phyloP scores from a whole-genome alignment of 768 basidiomycete genomes.

The Mycena epipterygia region DNA sequence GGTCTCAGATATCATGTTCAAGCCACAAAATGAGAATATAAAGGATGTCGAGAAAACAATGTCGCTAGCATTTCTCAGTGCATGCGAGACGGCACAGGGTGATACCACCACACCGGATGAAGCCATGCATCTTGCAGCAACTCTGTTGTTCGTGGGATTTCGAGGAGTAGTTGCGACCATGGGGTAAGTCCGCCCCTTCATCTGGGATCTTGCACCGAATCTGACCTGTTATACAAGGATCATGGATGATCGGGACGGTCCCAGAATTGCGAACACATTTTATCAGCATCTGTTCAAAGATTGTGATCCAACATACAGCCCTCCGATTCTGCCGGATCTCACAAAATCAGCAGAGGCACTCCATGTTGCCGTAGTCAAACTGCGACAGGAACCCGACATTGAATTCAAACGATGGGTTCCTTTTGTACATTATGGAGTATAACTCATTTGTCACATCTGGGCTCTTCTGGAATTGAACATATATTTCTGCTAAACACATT shows the following conservation, averaged over 20 bases:
- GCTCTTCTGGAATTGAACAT: too few species aligned
- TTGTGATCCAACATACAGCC: not conserved
- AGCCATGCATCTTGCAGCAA: too few species aligned
- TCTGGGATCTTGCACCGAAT: not conserved
- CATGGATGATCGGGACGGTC: not conserved
- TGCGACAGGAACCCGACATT: not conserved
- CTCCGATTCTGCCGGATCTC: not conserved
- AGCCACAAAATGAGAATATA: not conserved
- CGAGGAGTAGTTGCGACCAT: too few species aligned
- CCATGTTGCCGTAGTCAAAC: not conserved
- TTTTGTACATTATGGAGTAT: not conserved
- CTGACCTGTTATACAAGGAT: not conserved
- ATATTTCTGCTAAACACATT: too few species aligned
- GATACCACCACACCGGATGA: too few species aligned
- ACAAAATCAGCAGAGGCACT: not conserved
- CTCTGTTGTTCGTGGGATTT: too few species aligned
- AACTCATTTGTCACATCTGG: too few species aligned
- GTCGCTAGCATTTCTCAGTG: conserved; percentile 46
- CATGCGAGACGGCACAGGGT: conserved; percentile 48
- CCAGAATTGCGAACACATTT: not conserved
- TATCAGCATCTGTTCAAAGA: conserved; percentile 1
- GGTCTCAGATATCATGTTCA: conserved; percentile 41
- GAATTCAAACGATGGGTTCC: not conserved
- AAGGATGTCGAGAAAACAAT: not conserved
- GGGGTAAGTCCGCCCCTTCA: conserved; percentile 26